Percentiles rank a stretch among this genome's conserved stretches.
Evolutionary conservation across 2,329 filamentous ascomycete genomes (phyloP).

Genomic region (Elsinoe fawcettii): DNA sequence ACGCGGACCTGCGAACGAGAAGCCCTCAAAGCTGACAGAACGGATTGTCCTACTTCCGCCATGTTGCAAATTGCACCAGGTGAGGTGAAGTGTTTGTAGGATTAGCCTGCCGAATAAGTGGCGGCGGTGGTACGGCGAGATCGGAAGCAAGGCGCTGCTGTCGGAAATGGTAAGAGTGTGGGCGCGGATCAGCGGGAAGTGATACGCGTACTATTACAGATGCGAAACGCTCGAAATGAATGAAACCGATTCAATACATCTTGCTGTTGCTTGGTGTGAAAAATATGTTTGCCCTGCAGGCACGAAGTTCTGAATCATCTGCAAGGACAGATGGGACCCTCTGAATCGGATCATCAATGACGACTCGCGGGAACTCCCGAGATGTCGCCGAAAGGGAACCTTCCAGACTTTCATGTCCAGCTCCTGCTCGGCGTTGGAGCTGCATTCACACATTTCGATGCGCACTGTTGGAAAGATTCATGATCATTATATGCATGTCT

Average conservation of each 20-base stretch:
- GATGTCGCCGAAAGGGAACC: constrained; percentile 11
- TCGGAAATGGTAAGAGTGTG: background rate
- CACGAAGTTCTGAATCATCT: background rate
- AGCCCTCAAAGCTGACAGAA: background rate
- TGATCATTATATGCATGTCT: background rate
- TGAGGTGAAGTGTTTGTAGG: background rate
- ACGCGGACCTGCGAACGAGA: background rate
- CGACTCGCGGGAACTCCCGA: constrained; percentile 9
- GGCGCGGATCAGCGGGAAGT: background rate
- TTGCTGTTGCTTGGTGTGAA: background rate
- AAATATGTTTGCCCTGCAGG: background rate
- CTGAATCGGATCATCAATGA: constrained; percentile 11
- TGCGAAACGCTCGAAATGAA: background rate
- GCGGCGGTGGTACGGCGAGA: background rate
- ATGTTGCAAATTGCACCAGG: background rate
- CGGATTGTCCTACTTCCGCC: constrained; percentile 8
- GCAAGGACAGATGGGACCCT: constrained; percentile 12
- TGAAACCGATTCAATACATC: background rate
- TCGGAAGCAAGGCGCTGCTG: constrained; percentile 8
- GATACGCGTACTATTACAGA: background rate
- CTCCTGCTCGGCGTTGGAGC: too few species aligned
- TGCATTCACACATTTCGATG: too few species aligned
- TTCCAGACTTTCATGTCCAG: constrained; percentile 10
- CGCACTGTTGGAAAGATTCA: background rate
- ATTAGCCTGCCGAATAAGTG: background rate